These are phyloP conservation scores for Nicotiana obtusifolia DNA, from an alignment of 257 asterid species.

Conservation along the genomic window DNA sequence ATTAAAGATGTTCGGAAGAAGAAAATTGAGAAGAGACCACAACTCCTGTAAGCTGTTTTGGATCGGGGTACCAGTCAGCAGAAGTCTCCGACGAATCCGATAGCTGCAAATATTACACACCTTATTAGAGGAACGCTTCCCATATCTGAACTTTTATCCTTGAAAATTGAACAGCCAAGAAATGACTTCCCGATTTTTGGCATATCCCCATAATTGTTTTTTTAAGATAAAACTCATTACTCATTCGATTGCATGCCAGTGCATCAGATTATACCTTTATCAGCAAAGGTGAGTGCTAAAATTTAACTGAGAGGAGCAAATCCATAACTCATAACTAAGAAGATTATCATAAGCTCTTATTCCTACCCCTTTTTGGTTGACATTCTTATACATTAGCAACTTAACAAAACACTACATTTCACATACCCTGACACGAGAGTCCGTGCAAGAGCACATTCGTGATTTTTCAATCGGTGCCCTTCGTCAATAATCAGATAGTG, in stretches of 20 bases:
- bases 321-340: not conserved
- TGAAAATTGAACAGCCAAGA: not conserved
- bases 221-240: not conserved
- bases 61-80: slow-evolving; percentile 96
- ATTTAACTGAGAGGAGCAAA: not conserved
- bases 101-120: slow-evolving; percentile 52
- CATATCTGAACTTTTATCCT: not conserved
- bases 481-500: slow-evolving; percentile 90
- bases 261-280: not conserved
- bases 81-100: slow-evolving; percentile 84
- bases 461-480: slow-evolving; percentile 95
- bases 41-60: slow-evolving; percentile 96
- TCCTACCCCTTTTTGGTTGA: not conserved
- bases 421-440: slow-evolving; percentile 86
- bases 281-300: not conserved
- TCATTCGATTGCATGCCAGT: not conserved
- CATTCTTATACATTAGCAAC: not conserved
- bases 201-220: not conserved
- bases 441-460: slow-evolving; percentile 85
- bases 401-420: not conserved
- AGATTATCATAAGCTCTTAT: not conserved
- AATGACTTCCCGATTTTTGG: not conserved
- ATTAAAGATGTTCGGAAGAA: slow-evolving; percentile 88
- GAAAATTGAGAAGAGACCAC: slow-evolving; percentile 97
- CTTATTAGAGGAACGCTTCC: slow-evolving; percentile 13